phyloP scores from a whole-genome alignment of 495 filamentous ascomycete species.

The Hypoxylon rickii region DNA sequence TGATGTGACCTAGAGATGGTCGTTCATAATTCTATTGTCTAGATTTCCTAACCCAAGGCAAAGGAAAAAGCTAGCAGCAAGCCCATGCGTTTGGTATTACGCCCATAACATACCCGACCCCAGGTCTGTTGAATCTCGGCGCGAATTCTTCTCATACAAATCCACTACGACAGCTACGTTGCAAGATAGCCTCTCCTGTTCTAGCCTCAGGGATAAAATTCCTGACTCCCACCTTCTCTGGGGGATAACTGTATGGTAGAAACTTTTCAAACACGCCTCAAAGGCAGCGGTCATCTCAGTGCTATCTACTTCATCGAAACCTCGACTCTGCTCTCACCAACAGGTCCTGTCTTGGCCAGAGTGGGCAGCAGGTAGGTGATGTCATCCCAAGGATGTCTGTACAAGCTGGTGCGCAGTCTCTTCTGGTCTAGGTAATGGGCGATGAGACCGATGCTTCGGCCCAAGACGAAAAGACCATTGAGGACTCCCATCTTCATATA shows the following conservation, averaged over 20 bases:
- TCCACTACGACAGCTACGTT: conserved; percentile 17
- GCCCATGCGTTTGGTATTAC: conserved; percentile 22
- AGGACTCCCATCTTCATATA: conserved; percentile 94
- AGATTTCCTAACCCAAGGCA: background rate
- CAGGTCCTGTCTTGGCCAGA: conserved; percentile 69
- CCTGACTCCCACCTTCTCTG: conserved; percentile 1
- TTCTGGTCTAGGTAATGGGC: conserved; percentile 99
- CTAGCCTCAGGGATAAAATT: conserved; percentile 7
- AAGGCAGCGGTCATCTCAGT: conserved; percentile 8
- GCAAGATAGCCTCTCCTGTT: conserved; percentile 6
- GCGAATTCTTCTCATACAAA: conserved; percentile 26
- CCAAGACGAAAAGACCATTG: conserved; percentile 98
- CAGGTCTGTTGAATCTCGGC: conserved; percentile 10
- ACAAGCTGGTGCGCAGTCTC: conserved; percentile 94
- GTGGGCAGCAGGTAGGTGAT: conserved; percentile 94
- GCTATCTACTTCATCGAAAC: conserved; percentile 63
- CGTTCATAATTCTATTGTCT: conserved; percentile 2
- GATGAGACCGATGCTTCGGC: conserved; percentile 96
- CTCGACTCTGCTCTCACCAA: conserved; percentile 92
- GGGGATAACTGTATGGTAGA: background rate
- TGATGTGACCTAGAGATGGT: background rate
- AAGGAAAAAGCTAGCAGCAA: background rate
- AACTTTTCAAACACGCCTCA: conserved; percentile 23
- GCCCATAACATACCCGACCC: conserved; percentile 15
- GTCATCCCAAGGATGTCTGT: conserved; percentile 98